Evolutionary conservation across 192 early-diverging fungal genomes (phyloP).

Genomic region (Phlyctochytrium planicorne): DNA sequence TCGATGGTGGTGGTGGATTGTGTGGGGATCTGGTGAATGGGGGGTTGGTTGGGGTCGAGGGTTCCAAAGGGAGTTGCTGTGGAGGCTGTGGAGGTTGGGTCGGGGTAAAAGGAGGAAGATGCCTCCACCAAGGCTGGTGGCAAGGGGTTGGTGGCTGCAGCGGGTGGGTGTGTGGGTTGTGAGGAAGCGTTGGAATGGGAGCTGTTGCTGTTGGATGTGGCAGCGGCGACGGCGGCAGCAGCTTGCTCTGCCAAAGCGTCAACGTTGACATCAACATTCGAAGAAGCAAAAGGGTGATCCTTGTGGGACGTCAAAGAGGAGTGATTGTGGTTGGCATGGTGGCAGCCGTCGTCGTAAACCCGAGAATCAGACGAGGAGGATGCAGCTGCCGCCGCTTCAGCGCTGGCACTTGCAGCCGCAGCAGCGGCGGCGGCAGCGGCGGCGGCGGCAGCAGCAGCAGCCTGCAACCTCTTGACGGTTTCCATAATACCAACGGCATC

Average conservation of each 20-base stretch:
- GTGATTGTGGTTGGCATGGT: background rate
- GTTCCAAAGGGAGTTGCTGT: background rate
- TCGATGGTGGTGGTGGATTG: background rate
- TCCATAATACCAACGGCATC: conserved; percentile 30
- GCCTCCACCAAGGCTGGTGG: no score
- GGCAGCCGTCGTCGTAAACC: conserved; percentile 1
- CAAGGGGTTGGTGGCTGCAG: background rate
- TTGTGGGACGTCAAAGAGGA: background rate
- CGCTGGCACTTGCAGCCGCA: no score
- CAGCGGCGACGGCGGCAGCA: background rate
- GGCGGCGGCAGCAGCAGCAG: background rate
- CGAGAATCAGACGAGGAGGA: no score
- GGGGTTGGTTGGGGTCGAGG: background rate
- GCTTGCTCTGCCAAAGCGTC: background rate
- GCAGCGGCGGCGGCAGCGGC: background rate
- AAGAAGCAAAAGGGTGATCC: no score
- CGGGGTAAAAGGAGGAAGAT: background rate
- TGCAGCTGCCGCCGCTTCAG: background rate
- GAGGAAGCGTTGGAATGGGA: background rate
- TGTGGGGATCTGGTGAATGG: background rate
- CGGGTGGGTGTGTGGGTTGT: background rate
- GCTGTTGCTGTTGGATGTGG: no score
- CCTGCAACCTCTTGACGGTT: conserved; percentile 7
- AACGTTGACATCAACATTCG: background rate
- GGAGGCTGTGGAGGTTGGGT: background rate